Evolutionary conservation across 345 rosid species (phyloP), one percentile per base, ranked within the genome.

Genomic region (Carallia pectinifolia): DNA sequence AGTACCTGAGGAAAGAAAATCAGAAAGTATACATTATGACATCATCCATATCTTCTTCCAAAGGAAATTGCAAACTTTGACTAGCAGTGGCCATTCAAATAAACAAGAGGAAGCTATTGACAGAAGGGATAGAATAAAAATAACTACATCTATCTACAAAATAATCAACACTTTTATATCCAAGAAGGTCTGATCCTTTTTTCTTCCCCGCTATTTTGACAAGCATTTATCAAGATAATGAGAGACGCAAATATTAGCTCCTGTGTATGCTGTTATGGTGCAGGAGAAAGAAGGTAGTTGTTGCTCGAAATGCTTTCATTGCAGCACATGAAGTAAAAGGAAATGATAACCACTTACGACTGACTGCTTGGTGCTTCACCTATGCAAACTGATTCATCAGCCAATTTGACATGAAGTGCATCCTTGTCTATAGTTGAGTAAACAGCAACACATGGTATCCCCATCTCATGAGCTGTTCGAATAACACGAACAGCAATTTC

Each of bases 331-430:
- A 59, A 67, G 19, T 1, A 48, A 15, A 23, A 58, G 29, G 58
- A 48, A 30, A 27, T 1, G 31, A 54, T 19, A 19, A 73, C 33
- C n/a, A 86, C 97, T 78, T 80, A 94, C 97, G 97, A 91, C 75
- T 94, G 97, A 73, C 78, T 94, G 80, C 98, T 94, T 0, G 98
- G 97, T 58, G 98, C 98, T 88, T 94, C 98, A 62, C 98, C 98
- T 16, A 94, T 94, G 73, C 98, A 94, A 77, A 94, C 92, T 0
- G 98, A 87, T 74, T 90, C 96, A 74, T 94, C 97, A 69, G 97
- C 97, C 81, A 94, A 79, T 75, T 91, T 91, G 13, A 94, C 97
- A 76, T 91, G 98, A 6, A 91, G 93, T 1, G 97, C 98, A 72
- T 91, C 98, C 81, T 88, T 94, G 62, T 94, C 98, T 17, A 90